These are phyloP conservation scores for Irpex lacteus DNA, from an alignment of 1,284 basidiomycete genomes.

Conservation along the genomic window DNA sequence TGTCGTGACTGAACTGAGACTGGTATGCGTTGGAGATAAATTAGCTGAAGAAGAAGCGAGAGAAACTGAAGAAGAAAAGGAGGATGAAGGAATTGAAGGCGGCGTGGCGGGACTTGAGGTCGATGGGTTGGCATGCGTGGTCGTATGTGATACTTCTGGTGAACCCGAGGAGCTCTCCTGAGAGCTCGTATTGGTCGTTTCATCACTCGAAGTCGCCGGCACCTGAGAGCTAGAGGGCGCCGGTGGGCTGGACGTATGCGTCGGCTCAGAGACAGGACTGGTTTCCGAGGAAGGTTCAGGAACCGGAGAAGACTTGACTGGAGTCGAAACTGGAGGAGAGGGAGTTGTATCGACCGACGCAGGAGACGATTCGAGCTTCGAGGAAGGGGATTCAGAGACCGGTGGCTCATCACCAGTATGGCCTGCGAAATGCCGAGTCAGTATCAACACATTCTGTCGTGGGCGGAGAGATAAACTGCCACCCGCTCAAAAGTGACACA, in stretches of 20 bases:
- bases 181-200: background rate
- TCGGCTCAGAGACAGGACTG: background rate
- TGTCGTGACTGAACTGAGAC: background rate
- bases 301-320: background rate
- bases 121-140: background rate
- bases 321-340: background rate
- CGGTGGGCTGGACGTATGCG: background rate
- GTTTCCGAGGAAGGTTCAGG: background rate
- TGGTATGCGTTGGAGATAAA: background rate
- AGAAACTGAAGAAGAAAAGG: background rate
- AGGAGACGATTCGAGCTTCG: background rate
- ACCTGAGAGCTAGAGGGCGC: background rate
- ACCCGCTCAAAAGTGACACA: background rate
- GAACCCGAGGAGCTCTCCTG: background rate
- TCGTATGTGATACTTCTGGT: background rate
- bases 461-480: background rate
- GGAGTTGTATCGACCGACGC: background rate
- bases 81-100: background rate
- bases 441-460: background rate
- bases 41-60: background rate
- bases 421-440: background rate
- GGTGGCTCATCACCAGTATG: slow-evolving; percentile 12
- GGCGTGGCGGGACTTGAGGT: background rate
- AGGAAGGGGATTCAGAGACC: background rate
- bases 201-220: background rate